Conservation (phyloP, 179 eudicot genomes). For the Nepenthes alata region DNA sequence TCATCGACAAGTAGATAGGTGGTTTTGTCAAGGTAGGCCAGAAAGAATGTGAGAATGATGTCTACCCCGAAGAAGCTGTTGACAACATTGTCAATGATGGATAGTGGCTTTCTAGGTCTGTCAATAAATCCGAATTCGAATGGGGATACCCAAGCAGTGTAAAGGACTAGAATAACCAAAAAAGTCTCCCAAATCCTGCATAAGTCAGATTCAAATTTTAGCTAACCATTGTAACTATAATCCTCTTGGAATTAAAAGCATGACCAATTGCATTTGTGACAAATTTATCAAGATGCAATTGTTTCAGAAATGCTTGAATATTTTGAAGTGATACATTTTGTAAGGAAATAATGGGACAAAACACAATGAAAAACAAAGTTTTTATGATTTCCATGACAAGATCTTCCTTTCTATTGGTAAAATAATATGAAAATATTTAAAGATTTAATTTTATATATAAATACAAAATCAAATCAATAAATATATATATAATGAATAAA, state of each 20-base stretch:
- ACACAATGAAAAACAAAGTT: too few relatives aligned
- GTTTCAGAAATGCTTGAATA: too few relatives aligned
- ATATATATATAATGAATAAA: too few relatives aligned
- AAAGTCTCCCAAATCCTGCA: conserved; percentile 78
- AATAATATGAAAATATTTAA: too few relatives aligned
- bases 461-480: too few relatives aligned
- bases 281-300: too few relatives aligned
- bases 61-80: conserved; percentile 74
- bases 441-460: too few relatives aligned
- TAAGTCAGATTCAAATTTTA: neutral
- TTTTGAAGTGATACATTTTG: too few relatives aligned
- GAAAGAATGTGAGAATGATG: conserved; percentile 69
- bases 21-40: conserved; percentile 64
- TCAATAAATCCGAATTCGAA: conserved; percentile 74
- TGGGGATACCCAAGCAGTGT: conserved; percentile 98
- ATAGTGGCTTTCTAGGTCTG: conserved; percentile 35
- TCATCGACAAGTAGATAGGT: conserved; percentile 68
- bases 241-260: neutral
- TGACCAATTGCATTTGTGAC: too few relatives aligned
- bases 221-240: neutral
- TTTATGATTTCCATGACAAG: too few relatives aligned
- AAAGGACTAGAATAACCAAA: conserved; percentile 59
- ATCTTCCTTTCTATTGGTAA: too few relatives aligned
- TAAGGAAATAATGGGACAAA: too few relatives aligned
- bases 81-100: conserved; percentile 60